Conservation (phyloP, 1,284 basidiomycete genomes). For the Pseudozyma hubeiensis region DNA sequence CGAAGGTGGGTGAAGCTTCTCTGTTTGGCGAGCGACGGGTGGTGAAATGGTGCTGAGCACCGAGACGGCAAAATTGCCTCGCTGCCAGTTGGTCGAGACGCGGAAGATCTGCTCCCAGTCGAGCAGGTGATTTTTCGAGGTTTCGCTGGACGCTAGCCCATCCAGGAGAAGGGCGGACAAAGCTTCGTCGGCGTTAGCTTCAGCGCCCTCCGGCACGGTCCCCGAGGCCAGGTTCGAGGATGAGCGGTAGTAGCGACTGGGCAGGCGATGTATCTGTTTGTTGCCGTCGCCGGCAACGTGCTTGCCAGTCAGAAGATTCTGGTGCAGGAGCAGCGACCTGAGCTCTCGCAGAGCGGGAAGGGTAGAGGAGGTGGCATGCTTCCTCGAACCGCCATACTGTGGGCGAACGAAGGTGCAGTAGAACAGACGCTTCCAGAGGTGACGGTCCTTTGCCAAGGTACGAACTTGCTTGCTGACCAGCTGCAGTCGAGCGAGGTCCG, state of each 20-base stretch:
- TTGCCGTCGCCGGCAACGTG: constrained; percentile 19
- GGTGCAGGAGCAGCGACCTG: constrained; percentile 36
- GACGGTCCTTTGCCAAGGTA: constrained; percentile 38
- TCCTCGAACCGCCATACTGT: background rate
- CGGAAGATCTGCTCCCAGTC: constrained; percentile 49
- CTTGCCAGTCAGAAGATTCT: constrained; percentile 21
- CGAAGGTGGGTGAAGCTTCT: background rate
- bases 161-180: constrained; percentile 1
- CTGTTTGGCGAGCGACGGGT: background rate
- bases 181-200: background rate
- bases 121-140: constrained; percentile 15
- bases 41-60: constrained; percentile 15
- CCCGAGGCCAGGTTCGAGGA: background rate
- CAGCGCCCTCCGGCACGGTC: background rate
- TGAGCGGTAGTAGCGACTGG: constrained; percentile 19
- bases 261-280: constrained; percentile 18
- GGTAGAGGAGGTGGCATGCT: background rate
- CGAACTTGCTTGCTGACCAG: constrained; percentile 24
- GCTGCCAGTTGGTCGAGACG: constrained; percentile 47
- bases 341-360: constrained; percentile 42
- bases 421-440: constrained; percentile 47
- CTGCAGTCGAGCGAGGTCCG: constrained; percentile 28
- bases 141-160: background rate
- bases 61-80: constrained; percentile 39
- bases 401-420: constrained; percentile 34